Evolutionary conservation across 1,139 yeast species (phyloP).

Genomic region (Suhomyces chickasaworum): DNA sequence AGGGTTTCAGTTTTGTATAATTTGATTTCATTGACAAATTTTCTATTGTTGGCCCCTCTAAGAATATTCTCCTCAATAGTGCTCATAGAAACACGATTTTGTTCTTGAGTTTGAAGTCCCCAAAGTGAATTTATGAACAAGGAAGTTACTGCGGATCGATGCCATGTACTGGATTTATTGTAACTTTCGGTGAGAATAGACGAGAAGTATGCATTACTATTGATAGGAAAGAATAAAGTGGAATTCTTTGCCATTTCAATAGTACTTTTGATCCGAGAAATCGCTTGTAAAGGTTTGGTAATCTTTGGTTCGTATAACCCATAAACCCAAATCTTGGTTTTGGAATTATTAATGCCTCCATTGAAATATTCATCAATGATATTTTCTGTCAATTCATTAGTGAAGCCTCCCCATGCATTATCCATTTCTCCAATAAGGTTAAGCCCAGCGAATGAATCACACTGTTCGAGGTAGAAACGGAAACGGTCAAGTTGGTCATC

Average conservation of each 20-base stretch:
- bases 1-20: slow-evolving; percentile 16
- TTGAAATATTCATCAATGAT: slow-evolving; percentile 74
- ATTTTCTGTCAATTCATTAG: slow-evolving; percentile 51
- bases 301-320: slow-evolving; percentile 19
- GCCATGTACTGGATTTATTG: slow-evolving; percentile 44
- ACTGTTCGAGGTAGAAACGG: slow-evolving; percentile 68
- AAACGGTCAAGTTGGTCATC: slow-evolving; percentile 63
- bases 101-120: slow-evolving; percentile 37
- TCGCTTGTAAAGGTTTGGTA: slow-evolving; percentile 5
- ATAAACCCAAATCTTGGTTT: slow-evolving; percentile 47
- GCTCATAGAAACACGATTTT: slow-evolving; percentile 31
- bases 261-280: slow-evolving; percentile 51
- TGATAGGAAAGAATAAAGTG: slow-evolving; percentile 55
- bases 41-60: slow-evolving; percentile 31
- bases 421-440: slow-evolving; percentile 69
- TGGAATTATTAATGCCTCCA: slow-evolving; percentile 46
- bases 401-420: slow-evolving; percentile 84
- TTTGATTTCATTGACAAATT: slow-evolving; percentile 38
- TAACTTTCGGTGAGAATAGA: slow-evolving; percentile 9
- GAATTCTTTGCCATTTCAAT: slow-evolving; percentile 47
- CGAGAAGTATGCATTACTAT: slow-evolving; percentile 3
- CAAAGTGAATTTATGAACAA: slow-evolving; percentile 40
- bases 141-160: slow-evolving; percentile 33
- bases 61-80: slow-evolving; percentile 34
- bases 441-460: slow-evolving; percentile 74